phyloP scores from a whole-genome alignment of 371 early-diverging fungal species.

The Parasitella parasitica region DNA sequence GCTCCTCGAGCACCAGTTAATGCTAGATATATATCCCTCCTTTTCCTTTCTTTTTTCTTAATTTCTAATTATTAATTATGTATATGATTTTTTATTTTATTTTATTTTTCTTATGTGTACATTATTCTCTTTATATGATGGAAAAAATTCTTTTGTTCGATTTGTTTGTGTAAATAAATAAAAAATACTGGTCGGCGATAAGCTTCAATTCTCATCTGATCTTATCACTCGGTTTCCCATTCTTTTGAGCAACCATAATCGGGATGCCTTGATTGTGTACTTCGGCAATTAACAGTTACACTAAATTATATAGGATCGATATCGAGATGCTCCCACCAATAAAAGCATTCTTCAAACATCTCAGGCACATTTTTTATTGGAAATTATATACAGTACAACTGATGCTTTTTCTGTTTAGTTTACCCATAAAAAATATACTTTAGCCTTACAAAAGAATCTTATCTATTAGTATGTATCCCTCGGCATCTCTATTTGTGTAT shows the following conservation, averaged over 20 bases:
- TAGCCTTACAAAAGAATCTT: not conserved
- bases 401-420: no score
- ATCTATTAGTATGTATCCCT: no score
- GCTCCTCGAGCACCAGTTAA: not conserved
- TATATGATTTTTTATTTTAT: not conserved
- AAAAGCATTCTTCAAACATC: not conserved
- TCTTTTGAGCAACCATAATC: not conserved
- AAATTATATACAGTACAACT: no score
- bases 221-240: constrained; percentile 1
- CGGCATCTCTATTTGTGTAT: no score
- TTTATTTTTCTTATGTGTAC: not conserved
- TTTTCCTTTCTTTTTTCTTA: not conserved
- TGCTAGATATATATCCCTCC: not conserved
- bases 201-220: constrained; percentile 1
- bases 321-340: not conserved
- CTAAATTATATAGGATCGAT: not conserved
- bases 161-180: constrained; percentile 18
- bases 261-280: not conserved
- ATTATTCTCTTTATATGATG: not conserved
- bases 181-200: not conserved
- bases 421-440: no score
- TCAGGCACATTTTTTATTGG: not conserved
- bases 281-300: not conserved
- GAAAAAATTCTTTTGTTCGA: no score
- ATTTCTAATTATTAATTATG: not conserved